Percentiles rank a stretch among this genome's conserved stretches.
These are phyloP conservation scores for Stropharia rugosoannulata DNA, from an alignment of 768 basidiomycete genomes.

Conservation along the genomic window DNA sequence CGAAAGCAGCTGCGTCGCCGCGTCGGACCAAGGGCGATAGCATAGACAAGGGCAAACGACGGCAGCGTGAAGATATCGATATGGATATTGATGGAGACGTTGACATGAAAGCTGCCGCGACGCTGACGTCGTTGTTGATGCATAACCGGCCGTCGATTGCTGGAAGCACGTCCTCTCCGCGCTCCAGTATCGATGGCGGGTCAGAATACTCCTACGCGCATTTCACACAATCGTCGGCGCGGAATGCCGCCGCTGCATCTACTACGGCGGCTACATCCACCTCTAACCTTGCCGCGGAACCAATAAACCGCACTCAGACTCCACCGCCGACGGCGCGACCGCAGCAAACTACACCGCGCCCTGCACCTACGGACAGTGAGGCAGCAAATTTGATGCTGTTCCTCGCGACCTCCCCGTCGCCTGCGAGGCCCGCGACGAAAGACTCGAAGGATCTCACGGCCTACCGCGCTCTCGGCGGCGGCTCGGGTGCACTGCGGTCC, in stretches of 20 bases:
- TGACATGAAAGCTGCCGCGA: constrained; percentile 81
- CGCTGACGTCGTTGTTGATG: constrained; percentile 70
- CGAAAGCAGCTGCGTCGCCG: constrained; percentile 31
- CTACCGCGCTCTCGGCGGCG: constrained; percentile 52
- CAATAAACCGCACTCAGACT: constrained; percentile 34
- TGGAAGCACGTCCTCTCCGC: constrained; percentile 63
- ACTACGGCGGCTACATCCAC: not conserved
- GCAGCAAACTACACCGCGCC: constrained; percentile 42
- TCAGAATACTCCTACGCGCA: constrained; percentile 70
- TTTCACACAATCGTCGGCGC: constrained; percentile 66
- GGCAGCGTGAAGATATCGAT: constrained; percentile 15
- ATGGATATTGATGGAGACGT: constrained; percentile 44
- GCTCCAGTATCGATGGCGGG: constrained; percentile 63
- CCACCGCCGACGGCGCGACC: constrained; percentile 32
- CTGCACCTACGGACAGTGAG: constrained; percentile 71
- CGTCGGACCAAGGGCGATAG: constrained; percentile 40
- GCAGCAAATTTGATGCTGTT: constrained; percentile 86
- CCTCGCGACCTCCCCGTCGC: constrained; percentile 84
- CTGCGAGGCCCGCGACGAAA: constrained; percentile 58
- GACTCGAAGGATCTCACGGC: constrained; percentile 55
- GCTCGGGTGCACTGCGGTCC: constrained; percentile 43
- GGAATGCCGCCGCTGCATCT: constrained; percentile 45
- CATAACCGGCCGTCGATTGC: constrained; percentile 59
- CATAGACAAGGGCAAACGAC: constrained; percentile 48
- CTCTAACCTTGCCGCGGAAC: constrained; percentile 27